Conservation (phyloP, 495 filamentous ascomycete species). For the Penicillium egyptiacum region DNA sequence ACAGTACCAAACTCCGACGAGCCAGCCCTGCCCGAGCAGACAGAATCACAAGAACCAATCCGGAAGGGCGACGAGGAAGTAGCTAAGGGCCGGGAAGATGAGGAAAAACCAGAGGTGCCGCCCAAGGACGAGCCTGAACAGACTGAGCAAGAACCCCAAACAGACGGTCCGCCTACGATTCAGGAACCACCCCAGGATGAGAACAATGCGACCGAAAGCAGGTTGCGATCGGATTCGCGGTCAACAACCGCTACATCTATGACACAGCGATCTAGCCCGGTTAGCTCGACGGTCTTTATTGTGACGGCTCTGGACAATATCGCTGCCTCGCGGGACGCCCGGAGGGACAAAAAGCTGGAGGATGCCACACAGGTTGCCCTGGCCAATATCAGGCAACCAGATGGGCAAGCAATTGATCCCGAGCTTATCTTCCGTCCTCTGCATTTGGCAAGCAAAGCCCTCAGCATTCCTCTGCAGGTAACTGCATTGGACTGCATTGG, state of each 20-base stretch:
- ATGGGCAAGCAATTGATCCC: slow-evolving; percentile 70
- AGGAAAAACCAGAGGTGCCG: slow-evolving; percentile 27
- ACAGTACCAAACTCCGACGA: slow-evolving; percentile 34
- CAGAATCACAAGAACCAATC: slow-evolving; percentile 32
- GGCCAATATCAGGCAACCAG: slow-evolving; percentile 74
- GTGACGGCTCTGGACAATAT: slow-evolving; percentile 90
- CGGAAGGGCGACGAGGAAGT: slow-evolving; percentile 24
- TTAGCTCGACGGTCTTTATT: slow-evolving; percentile 94
- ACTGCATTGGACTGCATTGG: slow-evolving; percentile 96
- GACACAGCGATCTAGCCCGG: slow-evolving; percentile 55
- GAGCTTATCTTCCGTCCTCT: slow-evolving; percentile 90
- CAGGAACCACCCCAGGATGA: slow-evolving; percentile 30
- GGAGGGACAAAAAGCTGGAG: slow-evolving; percentile 73
- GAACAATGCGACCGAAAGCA: slow-evolving; percentile 33
- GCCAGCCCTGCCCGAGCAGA: slow-evolving; percentile 30
- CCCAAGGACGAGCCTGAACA: slow-evolving; percentile 24
- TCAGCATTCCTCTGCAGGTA: slow-evolving; percentile 79
- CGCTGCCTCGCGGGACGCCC: slow-evolving; percentile 81
- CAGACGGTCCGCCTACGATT: slow-evolving; percentile 25
- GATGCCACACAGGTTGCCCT: slow-evolving; percentile 80
- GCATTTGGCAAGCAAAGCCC: slow-evolving; percentile 79
- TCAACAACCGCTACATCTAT: slow-evolving; percentile 56
- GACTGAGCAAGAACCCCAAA: slow-evolving; percentile 11
- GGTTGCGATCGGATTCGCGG: slow-evolving; percentile 57
- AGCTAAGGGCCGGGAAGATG: slow-evolving; percentile 4